Evolutionary conservation across 805 yeast species (phyloP).

Genomic region (Kodamaea sagamina): DNA sequence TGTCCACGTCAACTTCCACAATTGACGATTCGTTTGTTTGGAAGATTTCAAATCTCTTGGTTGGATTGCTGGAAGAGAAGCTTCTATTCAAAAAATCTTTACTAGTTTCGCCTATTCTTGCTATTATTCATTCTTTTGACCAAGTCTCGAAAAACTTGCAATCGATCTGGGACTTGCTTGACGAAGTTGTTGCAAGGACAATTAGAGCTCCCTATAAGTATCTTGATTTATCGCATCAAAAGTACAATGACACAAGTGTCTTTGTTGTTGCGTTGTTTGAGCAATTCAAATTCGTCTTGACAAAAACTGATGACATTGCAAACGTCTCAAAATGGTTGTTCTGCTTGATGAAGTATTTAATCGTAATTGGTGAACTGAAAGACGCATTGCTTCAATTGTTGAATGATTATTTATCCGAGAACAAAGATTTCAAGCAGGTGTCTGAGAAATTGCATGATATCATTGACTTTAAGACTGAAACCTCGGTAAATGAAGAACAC

Average conservation of each 20-base stretch:
- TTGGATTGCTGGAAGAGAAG: slow-evolving; percentile 51
- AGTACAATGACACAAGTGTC: slow-evolving; percentile 32
- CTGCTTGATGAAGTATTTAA: slow-evolving; percentile 47
- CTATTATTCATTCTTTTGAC: slow-evolving; percentile 53
- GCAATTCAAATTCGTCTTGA: slow-evolving; percentile 61
- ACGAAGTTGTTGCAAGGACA: slow-evolving; percentile 73
- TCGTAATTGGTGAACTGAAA: slow-evolving; percentile 61
- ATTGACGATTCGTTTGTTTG: slow-evolving; percentile 28
- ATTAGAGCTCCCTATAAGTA: slow-evolving; percentile 82
- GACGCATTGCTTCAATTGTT: slow-evolving; percentile 22
- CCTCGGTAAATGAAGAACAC: not conserved
- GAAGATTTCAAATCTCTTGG: slow-evolving; percentile 53
- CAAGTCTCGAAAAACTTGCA: not conserved
- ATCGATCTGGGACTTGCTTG: slow-evolving; percentile 63
- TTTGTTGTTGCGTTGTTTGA: slow-evolving; percentile 51
- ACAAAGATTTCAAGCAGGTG: slow-evolving; percentile 6
- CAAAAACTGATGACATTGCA: slow-evolving; percentile 19
- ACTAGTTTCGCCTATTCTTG: slow-evolving; percentile 54
- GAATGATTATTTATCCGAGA: slow-evolving; percentile 12
- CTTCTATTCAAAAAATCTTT: slow-evolving; percentile 54
- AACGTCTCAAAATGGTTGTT: slow-evolving; percentile 49
- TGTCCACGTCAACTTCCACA: slow-evolving; percentile 20
- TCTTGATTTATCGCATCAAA: slow-evolving; percentile 52
- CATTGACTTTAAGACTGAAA: slow-evolving; percentile 10
- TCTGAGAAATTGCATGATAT: slow-evolving; percentile 10